phyloP scores from a whole-genome alignment of 2,329 filamentous ascomycete genomes.

The Piedraia hortae region DNA sequence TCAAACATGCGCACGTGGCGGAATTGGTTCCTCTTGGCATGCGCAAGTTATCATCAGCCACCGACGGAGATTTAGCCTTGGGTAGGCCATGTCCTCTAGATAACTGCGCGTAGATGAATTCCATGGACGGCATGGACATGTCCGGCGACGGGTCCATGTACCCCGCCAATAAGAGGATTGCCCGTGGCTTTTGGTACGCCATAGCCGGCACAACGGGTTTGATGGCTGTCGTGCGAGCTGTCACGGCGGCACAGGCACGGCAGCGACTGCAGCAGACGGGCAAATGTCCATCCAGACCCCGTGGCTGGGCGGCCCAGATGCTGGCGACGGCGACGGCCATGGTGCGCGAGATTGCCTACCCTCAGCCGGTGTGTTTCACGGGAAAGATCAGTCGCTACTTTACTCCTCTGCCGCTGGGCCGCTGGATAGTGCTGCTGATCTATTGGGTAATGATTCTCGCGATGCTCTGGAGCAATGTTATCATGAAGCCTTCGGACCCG shows the following conservation, averaged over 20 bases:
- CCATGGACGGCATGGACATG: constrained; percentile 8
- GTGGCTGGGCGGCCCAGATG: constrained; percentile 5
- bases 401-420: constrained; percentile 9
- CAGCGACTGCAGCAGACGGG: constrained; percentile 2
- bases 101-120: no score
- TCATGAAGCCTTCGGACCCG: constrained; percentile 6
- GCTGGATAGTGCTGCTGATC: constrained; percentile 7
- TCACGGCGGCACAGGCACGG: neutral
- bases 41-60: neutral
- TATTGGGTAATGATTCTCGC: constrained; percentile 10
- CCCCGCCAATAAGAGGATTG: constrained; percentile 6
- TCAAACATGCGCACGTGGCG: neutral
- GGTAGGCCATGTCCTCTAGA: no score
- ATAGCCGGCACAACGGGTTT: constrained; percentile 6
- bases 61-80: neutral
- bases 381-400: constrained; percentile 9
- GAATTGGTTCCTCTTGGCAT: neutral
- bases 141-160: constrained; percentile 7
- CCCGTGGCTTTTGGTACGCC: constrained; percentile 9
- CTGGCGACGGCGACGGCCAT: constrained; percentile 8
- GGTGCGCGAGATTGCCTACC: constrained; percentile 7
- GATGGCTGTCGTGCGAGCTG: constrained; percentile 1
- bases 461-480: constrained; percentile 9
- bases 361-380: constrained; percentile 10
- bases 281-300: constrained; percentile 6